A percentile compares a stretch with the other conserved stretches of the same genome.
These are phyloP conservation scores for Gossypium lobatum DNA, from an alignment of 441 rosid genomes.

Conservation along the genomic window DNA sequence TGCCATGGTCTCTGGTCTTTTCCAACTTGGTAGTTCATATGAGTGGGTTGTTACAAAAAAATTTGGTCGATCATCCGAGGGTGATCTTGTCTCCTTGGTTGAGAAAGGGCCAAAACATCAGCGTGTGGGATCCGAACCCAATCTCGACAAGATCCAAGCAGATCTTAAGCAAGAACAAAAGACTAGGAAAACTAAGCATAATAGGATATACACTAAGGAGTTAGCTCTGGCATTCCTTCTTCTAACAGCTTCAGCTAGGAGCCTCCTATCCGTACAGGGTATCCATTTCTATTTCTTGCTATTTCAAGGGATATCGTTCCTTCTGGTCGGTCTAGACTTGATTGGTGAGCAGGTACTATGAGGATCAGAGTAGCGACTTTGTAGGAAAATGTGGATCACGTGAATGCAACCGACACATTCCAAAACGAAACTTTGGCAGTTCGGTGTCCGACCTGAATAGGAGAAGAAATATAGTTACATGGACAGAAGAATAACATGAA, in stretches of 20 bases:
- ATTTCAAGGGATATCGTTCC: slow-evolving; percentile 87
- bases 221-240: slow-evolving; percentile 78
- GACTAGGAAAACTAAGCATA: slow-evolving; percentile 49
- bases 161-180: slow-evolving; percentile 42
- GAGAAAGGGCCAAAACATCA: slow-evolving; percentile 54
- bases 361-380: slow-evolving; percentile 8
- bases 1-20: slow-evolving; percentile 91
- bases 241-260: slow-evolving; percentile 72
- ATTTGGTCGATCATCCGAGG: slow-evolving; percentile 87
- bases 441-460: neutral
- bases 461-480: neutral
- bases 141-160: slow-evolving; percentile 42
- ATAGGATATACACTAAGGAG: slow-evolving; percentile 76
- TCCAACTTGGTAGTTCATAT: slow-evolving; percentile 90
- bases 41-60: slow-evolving; percentile 97
- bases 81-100: slow-evolving; percentile 57
- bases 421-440: neutral
- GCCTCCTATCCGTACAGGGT: slow-evolving; percentile 86
- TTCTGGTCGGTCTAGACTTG: slow-evolving; percentile 83
- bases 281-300: slow-evolving; percentile 93
- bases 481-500: neutral
- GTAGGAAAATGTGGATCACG: slow-evolving; percentile 20
- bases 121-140: slow-evolving; percentile 45
- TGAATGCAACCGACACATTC: neutral
- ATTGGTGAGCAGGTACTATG: slow-evolving; percentile 84